Evolutionary conservation across 2,329 filamentous ascomycete species (phyloP).

Genomic region (Claviceps sp.): DNA sequence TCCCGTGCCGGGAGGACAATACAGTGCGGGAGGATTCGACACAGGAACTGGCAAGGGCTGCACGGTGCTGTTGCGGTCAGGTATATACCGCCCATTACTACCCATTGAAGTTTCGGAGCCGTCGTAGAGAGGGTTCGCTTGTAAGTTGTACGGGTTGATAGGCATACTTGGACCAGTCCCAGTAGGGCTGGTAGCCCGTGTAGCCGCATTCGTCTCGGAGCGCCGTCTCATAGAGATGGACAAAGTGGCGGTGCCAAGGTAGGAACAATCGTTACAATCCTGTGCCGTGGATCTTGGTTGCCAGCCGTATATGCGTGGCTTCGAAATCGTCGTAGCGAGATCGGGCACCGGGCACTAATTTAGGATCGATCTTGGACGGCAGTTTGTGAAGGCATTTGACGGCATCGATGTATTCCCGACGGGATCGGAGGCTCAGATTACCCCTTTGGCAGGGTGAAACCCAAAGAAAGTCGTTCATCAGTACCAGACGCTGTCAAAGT

Average conservation of each 20-base stretch:
- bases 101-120: conserved; percentile 1
- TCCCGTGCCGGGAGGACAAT: conserved; percentile 1
- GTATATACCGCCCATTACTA: not conserved
- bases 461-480: no score
- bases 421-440: not conserved
- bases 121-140: conserved; percentile 1
- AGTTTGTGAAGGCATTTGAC: not conserved
- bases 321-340: conserved; percentile 5
- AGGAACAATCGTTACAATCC: conserved; percentile 1
- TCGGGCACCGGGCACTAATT: conserved; percentile 1
- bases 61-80: not conserved
- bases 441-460: not conserved
- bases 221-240: conserved; percentile 23
- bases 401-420: not conserved
- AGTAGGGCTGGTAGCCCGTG: conserved; percentile 7
- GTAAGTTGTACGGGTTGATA: not conserved
- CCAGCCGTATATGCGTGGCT: not conserved
- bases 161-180: not conserved
- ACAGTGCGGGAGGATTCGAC: not conserved
- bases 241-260: conserved; percentile 28
- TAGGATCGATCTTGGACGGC: not conserved
- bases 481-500: no score
- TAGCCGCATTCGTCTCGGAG: conserved; percentile 29
- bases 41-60: not conserved
- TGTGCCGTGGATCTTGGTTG: not conserved